phyloP scores from a whole-genome alignment of 2,329 filamentous ascomycete genomes.

The Erysiphe neolycopersici region DNA sequence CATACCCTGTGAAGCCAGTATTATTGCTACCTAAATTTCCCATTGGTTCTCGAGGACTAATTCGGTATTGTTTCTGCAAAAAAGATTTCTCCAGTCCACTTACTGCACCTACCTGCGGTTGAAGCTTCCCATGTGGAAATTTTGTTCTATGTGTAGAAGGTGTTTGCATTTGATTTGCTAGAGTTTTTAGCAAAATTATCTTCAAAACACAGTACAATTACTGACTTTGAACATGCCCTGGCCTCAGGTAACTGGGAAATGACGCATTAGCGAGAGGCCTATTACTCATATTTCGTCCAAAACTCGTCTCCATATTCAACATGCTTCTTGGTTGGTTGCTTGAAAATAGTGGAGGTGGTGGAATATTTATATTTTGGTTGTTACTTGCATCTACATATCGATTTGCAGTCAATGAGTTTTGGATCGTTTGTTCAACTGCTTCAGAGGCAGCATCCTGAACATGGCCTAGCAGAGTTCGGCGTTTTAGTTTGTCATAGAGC shows the following conservation, averaged over 20 bases:
- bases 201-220: background rate
- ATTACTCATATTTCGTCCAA: background rate
- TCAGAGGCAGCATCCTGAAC: constrained; percentile 27
- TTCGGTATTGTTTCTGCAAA: constrained; percentile 4
- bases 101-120: constrained; percentile 3
- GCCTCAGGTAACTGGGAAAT: constrained; percentile 8
- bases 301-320: constrained; percentile 1
- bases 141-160: constrained; percentile 13
- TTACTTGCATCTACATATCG: constrained; percentile 7
- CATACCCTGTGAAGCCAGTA: constrained; percentile 11
- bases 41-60: constrained; percentile 7
- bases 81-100: constrained; percentile 3
- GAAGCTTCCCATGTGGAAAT: constrained; percentile 4
- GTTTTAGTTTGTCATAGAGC: constrained; percentile 32
- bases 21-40: constrained; percentile 4
- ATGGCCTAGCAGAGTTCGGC: constrained; percentile 25
- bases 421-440: constrained; percentile 18
- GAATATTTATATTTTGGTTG: constrained; percentile 4
- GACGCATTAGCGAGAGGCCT: background rate
- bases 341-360: constrained; percentile 4
- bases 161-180: constrained; percentile 9
- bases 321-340: constrained; percentile 2
- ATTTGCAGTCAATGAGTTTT: constrained; percentile 10
- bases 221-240: constrained; percentile 6
- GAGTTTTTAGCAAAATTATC: background rate